These are phyloP conservation scores for Apostasia ramifera DNA, from an alignment of 106 monocot species.

Conservation along the genomic window DNA sequence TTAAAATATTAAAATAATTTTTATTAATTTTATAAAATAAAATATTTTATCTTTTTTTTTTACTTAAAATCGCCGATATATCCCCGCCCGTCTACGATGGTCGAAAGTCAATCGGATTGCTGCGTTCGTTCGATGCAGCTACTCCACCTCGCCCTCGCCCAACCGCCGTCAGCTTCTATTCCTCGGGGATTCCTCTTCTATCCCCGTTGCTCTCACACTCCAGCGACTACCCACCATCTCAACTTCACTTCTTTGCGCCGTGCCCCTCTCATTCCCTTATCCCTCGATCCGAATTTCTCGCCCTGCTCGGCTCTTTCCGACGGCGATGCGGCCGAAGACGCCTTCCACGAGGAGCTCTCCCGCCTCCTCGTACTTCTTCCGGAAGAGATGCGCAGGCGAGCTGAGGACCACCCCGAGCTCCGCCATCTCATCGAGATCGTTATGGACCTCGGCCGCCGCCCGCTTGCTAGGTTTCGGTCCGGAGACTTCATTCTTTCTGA, in stretches of 20 bases:
- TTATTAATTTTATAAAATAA: too few relatives aligned
- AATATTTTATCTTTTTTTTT: too few relatives aligned
- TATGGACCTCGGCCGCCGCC: constrained; percentile 81
- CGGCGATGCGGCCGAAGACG: not conserved
- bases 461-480: constrained; percentile 89
- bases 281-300: not conserved
- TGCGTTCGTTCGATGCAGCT: not conserved
- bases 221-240: not conserved
- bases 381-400: constrained; percentile 36
- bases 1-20: too few relatives aligned
- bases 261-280: not conserved
- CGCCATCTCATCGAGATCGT: constrained; percentile 67
- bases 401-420: constrained; percentile 44
- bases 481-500: constrained; percentile 80
- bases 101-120: too few relatives aligned
- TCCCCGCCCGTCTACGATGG: too few relatives aligned
- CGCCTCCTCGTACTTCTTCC: constrained; percentile 67
- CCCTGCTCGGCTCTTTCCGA: not conserved
- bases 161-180: not conserved
- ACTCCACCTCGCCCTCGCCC: not conserved
- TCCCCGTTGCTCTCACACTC: not conserved
- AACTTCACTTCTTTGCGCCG: not conserved
- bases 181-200: not conserved
- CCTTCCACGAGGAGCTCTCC: constrained; percentile 42
- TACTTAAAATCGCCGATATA: too few relatives aligned